These are phyloP conservation scores for Ramaria rubella DNA, from an alignment of 768 basidiomycete species.

Conservation along the genomic window DNA sequence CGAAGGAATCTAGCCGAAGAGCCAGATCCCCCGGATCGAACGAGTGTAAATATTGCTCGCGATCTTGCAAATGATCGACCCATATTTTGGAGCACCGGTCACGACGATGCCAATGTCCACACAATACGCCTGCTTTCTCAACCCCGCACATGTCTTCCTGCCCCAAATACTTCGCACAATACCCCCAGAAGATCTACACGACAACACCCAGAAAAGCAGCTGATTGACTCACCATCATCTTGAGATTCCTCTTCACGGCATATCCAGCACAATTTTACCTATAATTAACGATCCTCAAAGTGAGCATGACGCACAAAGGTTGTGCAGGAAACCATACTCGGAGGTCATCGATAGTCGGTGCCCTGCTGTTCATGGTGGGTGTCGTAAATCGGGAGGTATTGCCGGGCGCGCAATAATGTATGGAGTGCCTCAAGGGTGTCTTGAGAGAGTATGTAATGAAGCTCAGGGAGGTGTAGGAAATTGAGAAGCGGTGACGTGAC, in stretches of 20 bases:
- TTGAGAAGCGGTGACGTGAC: too few relatives aligned
- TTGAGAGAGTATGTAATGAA: too few relatives aligned
- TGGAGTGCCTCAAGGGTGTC: too few relatives aligned
- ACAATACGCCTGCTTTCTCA: too few relatives aligned
- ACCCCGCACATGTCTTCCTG: neutral
- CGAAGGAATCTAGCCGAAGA: too few relatives aligned
- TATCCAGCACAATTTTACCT: conserved; percentile 76
- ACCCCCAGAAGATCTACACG: neutral
- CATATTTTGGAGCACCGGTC: too few relatives aligned
- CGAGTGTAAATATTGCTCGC: neutral
- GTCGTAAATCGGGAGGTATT: too few relatives aligned
- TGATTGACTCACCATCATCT: conserved; percentile 30
- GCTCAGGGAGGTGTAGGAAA: too few relatives aligned
- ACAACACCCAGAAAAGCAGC: neutral
- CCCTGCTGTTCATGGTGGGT: too few relatives aligned
- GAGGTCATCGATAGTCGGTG: conserved; percentile 29
- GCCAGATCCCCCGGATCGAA: too few relatives aligned
- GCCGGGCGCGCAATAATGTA: too few relatives aligned
- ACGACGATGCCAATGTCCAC: too few relatives aligned
- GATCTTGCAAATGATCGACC: neutral
- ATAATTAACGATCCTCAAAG: neutral
- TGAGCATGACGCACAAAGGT: neutral
- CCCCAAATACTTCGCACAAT: neutral
- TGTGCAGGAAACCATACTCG: conserved; percentile 22
- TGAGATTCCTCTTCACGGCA: conserved; percentile 66